Conservation (phyloP, 108 stramenopile genomes). For the Cyclostephanos tholiformis region DNA sequence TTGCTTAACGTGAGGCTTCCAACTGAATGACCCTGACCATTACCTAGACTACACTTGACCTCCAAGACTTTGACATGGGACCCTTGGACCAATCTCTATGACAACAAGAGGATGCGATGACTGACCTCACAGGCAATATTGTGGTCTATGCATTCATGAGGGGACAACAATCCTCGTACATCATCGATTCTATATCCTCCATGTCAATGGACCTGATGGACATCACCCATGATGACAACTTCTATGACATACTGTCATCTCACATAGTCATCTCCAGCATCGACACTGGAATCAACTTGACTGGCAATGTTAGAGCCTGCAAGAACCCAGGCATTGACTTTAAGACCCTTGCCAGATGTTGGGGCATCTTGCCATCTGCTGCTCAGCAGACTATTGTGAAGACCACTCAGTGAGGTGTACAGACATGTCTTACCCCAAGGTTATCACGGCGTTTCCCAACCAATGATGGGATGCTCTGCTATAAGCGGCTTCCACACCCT, state of each 20-base stretch:
- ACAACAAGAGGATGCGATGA: constrained; percentile 10
- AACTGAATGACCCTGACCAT: no score
- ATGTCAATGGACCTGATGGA: background rate
- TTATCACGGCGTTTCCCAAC: constrained; percentile 19
- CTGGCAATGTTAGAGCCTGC: background rate
- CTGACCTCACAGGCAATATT: no score
- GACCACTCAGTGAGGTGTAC: constrained; percentile 41
- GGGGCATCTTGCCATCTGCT: constrained; percentile 27
- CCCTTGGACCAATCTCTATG: background rate
- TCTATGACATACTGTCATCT: background rate
- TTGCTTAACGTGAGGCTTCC: no score
- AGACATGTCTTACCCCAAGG: constrained; percentile 12
- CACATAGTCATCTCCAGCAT: background rate
- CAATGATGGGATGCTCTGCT: constrained; percentile 26
- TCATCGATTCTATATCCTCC: background rate
- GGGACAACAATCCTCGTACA: background rate
- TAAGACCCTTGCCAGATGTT: constrained; percentile 18
- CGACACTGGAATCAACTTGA: background rate
- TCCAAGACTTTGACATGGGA: constrained; percentile 13
- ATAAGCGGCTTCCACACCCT: constrained; percentile 13
- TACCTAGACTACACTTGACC: background rate
- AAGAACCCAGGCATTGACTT: no score
- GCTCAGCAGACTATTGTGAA: constrained; percentile 27
- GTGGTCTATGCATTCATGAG: background rate
- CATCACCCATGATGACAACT: background rate